phyloP scores from a whole-genome alignment of 2,329 filamentous ascomycete genomes.

The Claviceps monticola region DNA sequence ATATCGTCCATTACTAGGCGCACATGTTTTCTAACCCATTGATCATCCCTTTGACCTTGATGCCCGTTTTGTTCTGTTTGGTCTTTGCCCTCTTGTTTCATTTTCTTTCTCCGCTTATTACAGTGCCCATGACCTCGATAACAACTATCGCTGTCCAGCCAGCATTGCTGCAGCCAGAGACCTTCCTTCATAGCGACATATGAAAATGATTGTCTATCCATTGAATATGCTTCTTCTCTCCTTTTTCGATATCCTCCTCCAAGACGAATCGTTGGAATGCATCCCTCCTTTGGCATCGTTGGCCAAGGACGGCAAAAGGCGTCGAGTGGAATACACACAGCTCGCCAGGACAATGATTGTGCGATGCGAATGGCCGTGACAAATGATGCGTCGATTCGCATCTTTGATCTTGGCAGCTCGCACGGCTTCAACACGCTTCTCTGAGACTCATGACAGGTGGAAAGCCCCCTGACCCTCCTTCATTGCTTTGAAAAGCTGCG shows the following conservation, averaged over 20 bases:
- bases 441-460: conserved; percentile 57
- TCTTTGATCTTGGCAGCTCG: background rate
- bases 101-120: background rate
- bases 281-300: conserved; percentile 10
- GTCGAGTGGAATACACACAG: background rate
- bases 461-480: conserved; percentile 95
- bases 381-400: background rate
- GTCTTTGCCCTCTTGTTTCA: background rate
- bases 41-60: background rate
- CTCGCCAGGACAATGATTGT: background rate
- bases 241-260: background rate
- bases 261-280: conserved; percentile 3
- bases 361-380: background rate
- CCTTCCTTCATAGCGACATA: background rate
- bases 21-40: conserved; percentile 5
- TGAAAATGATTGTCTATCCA: conserved; percentile 13
- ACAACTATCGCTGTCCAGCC: background rate
- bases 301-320: conserved; percentile 6
- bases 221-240: background rate
- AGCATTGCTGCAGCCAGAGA: background rate
- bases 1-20: conserved; percentile 1
- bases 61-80: background rate
- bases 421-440: background rate
- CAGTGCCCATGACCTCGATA: background rate
- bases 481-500: conserved; percentile 73